These are phyloP conservation scores for Marasmius sp. DNA, from an alignment of 1,284 basidiomycete species.

Conservation along the genomic window DNA sequence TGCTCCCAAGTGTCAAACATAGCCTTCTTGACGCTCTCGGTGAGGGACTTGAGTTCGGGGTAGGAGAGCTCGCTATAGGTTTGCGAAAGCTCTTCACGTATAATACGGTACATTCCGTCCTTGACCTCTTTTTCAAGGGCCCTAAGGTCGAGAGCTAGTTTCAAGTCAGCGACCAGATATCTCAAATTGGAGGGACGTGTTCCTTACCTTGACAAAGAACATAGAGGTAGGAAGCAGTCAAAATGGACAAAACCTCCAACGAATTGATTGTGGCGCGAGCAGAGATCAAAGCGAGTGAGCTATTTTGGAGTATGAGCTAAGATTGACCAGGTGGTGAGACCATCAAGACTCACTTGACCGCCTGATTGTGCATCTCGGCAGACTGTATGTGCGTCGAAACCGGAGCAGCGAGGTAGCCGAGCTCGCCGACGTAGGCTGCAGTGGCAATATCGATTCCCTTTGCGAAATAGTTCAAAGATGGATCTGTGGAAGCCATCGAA, in stretches of 20 bases:
- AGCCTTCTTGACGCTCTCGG: conserved; percentile 33
- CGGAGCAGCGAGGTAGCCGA: conserved; percentile 81
- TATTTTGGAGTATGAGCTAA: conserved; percentile 27
- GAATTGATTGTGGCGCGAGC: conserved; percentile 76
- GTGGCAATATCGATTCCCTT: conserved; percentile 88
- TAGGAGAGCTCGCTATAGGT: conserved; percentile 49
- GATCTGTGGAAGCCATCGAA: conserved; percentile 79
- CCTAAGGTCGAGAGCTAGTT: conserved; percentile 72
- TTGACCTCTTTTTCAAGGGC: conserved; percentile 68
- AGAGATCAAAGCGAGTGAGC: conserved; percentile 79
- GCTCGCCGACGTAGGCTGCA: conserved; percentile 79
- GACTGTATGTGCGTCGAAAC: conserved; percentile 85
- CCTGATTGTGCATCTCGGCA: conserved; percentile 77
- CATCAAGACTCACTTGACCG: conserved; percentile 65
- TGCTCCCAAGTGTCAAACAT: conserved; percentile 57
- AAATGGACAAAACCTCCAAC: conserved; percentile 72
- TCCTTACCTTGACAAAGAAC: conserved; percentile 67
- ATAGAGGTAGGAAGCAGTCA: conserved; percentile 76
- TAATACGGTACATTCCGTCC: conserved; percentile 45
- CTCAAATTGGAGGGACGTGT: background rate
- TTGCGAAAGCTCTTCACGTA: conserved; percentile 46
- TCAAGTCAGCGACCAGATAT: background rate
- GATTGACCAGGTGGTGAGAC: background rate
- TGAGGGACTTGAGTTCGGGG: conserved; percentile 26
- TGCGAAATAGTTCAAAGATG: conserved; percentile 79